Evolutionary conservation across 2,329 filamentous ascomycete species (phyloP), one percentile per base, ranked within the genome.

Genomic region (Pseudocercospora musae): DNA sequence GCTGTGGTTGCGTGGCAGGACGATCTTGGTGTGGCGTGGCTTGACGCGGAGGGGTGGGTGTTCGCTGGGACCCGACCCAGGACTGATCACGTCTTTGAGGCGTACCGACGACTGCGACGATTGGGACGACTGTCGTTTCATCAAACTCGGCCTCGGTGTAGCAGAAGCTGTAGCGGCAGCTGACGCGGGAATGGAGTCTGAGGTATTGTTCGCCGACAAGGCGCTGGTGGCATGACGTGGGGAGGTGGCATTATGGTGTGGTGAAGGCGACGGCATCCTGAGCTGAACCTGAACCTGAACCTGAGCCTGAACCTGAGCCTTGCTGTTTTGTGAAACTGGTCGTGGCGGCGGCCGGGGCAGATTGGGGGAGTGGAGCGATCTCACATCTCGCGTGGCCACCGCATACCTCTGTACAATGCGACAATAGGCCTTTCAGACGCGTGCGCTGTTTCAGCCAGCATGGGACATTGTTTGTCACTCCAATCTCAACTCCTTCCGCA

Each of bases 1-100:
- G 68, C 68, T 71, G 58, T 73, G 72, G 50, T 72, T 74, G 40
- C 73, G 68, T 48, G 72, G 69, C n/a, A 73, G 67, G 11, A 72
- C 68, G 33, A 74, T 66, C 58, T 72, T 72, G 27, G 72, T 65
- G 60, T 75, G 72, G 40, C 65, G 62, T 48, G 59, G 49, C 58
- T 66, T 64, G 48, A 66, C 60, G 10, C 59, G 62, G 46, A 65
- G 67, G 31, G 68, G 69, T 23, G 67, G 62, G 48, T 70, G 69
- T 23, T 69, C 68, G 66, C 60, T 65, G 64, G 58, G 68, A 62
- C 64, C 63, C 21, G 69, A 70, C 31, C 66, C 64, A 49, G 72
- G 71, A 59, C 70, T 73, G 21, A 63, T 46, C 58, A 69, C 53
- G 56, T 56, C 59, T 59, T 59, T 25, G 25, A 33, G 60, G 37